Evolutionary conservation across 106 monocot species (phyloP).

Genomic region (Dendrobium officinale): DNA sequence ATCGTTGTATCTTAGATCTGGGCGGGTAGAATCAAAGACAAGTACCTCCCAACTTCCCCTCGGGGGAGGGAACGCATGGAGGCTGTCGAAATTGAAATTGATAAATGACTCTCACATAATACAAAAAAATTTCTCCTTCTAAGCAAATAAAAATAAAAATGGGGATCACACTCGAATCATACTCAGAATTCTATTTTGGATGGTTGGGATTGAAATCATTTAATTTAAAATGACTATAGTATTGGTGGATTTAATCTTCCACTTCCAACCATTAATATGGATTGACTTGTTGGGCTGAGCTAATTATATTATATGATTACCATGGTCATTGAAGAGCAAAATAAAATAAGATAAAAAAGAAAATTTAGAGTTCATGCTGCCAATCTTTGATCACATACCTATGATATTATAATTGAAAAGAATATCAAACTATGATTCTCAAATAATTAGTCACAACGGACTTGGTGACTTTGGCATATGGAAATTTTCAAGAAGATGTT

Average conservation of each 20-base stretch:
- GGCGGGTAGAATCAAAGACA: too few relatives aligned
- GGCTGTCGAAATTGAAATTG: too few relatives aligned
- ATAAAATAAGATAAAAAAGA: constrained; percentile 13
- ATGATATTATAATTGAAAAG: constrained; percentile 46
- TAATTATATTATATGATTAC: background rate
- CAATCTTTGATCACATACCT: constrained; percentile 35
- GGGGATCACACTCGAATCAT: background rate
- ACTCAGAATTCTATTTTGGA: background rate
- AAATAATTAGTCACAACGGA: constrained; percentile 74
- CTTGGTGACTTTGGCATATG: constrained; percentile 63
- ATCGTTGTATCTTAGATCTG: too few relatives aligned
- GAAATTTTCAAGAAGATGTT: constrained; percentile 45
- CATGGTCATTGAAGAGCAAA: background rate
- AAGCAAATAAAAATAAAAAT: too few relatives aligned
- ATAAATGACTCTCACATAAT: too few relatives aligned
- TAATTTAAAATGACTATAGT: background rate
- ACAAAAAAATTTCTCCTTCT: too few relatives aligned
- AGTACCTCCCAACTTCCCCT: too few relatives aligned
- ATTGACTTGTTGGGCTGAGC: background rate
- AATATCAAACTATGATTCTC: constrained; percentile 32
- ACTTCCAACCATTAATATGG: background rate
- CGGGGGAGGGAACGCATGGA: too few relatives aligned
- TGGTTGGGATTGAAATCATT: background rate
- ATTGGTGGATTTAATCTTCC: background rate
- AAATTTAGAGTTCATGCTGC: constrained; percentile 48